phyloP scores from a whole-genome alignment of 2,329 filamentous ascomycete species.

The Botrytis paeoniae region DNA sequence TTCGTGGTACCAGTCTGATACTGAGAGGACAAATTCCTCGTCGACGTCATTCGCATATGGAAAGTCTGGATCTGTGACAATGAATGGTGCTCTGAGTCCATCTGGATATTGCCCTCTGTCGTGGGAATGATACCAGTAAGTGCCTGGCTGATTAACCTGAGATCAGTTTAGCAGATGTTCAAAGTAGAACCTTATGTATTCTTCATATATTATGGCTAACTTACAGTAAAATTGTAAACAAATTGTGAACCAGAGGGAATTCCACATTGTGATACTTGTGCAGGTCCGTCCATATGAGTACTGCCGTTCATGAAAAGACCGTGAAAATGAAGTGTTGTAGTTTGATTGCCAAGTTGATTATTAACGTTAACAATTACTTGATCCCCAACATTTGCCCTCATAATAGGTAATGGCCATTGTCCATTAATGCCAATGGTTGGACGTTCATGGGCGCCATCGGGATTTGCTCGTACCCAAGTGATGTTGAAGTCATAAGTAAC shows the following conservation, averaged over 20 bases:
- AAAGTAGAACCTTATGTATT: not conserved
- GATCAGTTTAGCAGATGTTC: slow-evolving; percentile 35
- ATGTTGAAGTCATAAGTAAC: slow-evolving; percentile 65
- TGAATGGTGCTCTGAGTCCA: slow-evolving; percentile 54
- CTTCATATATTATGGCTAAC: slow-evolving; percentile 1
- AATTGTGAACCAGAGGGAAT: slow-evolving; percentile 63
- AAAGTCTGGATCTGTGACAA: slow-evolving; percentile 51
- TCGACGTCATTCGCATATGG: slow-evolving; percentile 50
- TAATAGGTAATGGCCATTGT: slow-evolving; percentile 68
- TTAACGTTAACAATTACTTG: slow-evolving; percentile 43
- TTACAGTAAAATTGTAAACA: slow-evolving; percentile 65
- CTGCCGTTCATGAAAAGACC: slow-evolving; percentile 68
- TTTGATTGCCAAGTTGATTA: slow-evolving; percentile 49
- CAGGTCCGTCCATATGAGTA: slow-evolving; percentile 66
- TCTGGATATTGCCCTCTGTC: slow-evolving; percentile 55
- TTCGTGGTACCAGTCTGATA: slow-evolving; percentile 61
- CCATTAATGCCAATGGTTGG: slow-evolving; percentile 76
- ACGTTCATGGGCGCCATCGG: slow-evolving; percentile 63
- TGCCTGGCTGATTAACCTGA: slow-evolving; percentile 61
- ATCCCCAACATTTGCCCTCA: slow-evolving; percentile 62
- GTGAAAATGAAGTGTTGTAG: slow-evolving; percentile 66
- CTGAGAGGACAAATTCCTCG: slow-evolving; percentile 53
- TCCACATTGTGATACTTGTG: slow-evolving; percentile 63
- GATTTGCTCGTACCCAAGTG: slow-evolving; percentile 68
- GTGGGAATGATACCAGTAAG: slow-evolving; percentile 73